phyloP scores from a whole-genome alignment of 371 early-diverging fungal genomes.

The Encephalitozoon hellem region DNA sequence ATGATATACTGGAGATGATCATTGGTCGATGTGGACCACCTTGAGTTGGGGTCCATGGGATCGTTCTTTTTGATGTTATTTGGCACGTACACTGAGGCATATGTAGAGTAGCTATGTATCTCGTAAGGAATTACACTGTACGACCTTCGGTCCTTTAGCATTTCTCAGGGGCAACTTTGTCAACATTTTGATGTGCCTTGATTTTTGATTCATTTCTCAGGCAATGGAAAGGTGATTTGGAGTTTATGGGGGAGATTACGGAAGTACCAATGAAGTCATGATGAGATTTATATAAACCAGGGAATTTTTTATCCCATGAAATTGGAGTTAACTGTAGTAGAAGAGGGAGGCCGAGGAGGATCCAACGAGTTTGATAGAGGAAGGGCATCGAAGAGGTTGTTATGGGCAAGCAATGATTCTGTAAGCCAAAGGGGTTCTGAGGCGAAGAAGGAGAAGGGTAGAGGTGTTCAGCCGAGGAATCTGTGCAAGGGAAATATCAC shows the following conservation, averaged over 20 bases:
- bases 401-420: background rate
- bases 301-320: slow-evolving; percentile 11
- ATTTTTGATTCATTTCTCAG: background rate
- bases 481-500: background rate
- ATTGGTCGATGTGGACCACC: slow-evolving; percentile 73
- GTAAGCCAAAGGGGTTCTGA: background rate
- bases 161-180: background rate
- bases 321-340: background rate
- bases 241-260: background rate
- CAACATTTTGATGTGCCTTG: background rate
- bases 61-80: slow-evolving; percentile 67
- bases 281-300: background rate
- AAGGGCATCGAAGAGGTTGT: background rate
- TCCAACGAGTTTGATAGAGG: background rate
- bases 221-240: background rate
- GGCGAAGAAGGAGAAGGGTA: background rate
- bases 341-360: background rate
- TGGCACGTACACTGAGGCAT: slow-evolving; percentile 69
- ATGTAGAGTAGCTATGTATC: slow-evolving; percentile 64
- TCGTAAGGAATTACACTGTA: background rate
- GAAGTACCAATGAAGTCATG: background rate
- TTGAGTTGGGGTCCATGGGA: slow-evolving; percentile 68
- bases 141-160: background rate
- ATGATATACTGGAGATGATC: slow-evolving; percentile 71
- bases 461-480: background rate